Evolutionary conservation across 2,329 filamentous ascomycete species (phyloP).

Genomic region (Teratosphaeriaceae sp.): DNA sequence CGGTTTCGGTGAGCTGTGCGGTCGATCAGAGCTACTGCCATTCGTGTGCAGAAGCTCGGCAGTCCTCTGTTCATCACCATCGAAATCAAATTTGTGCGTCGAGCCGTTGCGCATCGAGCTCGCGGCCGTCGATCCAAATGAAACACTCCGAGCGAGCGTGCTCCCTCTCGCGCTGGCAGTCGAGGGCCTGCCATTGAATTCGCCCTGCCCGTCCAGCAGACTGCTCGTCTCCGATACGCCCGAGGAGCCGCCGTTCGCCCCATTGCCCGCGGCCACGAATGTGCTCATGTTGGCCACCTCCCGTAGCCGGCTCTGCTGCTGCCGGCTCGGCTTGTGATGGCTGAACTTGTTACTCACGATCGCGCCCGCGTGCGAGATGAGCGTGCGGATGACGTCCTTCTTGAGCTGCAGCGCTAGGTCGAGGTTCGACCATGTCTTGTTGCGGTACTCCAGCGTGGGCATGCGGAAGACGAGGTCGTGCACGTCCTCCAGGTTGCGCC

Average conservation of each 20-base stretch:
- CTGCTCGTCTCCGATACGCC: conserved; percentile 19
- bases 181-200: conserved; percentile 20
- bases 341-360: conserved; percentile 98
- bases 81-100: neutral
- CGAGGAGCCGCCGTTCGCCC: conserved; percentile 7
- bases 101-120: conserved; percentile 5
- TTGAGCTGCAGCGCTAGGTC: conserved; percentile 89
- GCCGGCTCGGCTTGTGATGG: conserved; percentile 73
- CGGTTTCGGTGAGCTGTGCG: neutral
- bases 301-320: conserved; percentile 70
- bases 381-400: conserved; percentile 85
- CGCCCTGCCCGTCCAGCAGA: conserved; percentile 15
- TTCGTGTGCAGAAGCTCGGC: conserved; percentile 3
- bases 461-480: conserved; percentile 97
- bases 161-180: conserved; percentile 24
- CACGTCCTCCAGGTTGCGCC: conserved; percentile 92
- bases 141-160: conserved; percentile 20
- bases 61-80: conserved; percentile 8
- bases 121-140: conserved; percentile 15
- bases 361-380: conserved; percentile 91
- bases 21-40: neutral
- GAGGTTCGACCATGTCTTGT: conserved; percentile 98
- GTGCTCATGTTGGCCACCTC: conserved; percentile 77
- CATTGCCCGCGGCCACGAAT: conserved; percentile 38
- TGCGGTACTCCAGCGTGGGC: conserved; percentile 89